Evolutionary conservation across 2,329 filamentous ascomycete species (phyloP).

Genomic region (Gnomoniopsis sp.): DNA sequence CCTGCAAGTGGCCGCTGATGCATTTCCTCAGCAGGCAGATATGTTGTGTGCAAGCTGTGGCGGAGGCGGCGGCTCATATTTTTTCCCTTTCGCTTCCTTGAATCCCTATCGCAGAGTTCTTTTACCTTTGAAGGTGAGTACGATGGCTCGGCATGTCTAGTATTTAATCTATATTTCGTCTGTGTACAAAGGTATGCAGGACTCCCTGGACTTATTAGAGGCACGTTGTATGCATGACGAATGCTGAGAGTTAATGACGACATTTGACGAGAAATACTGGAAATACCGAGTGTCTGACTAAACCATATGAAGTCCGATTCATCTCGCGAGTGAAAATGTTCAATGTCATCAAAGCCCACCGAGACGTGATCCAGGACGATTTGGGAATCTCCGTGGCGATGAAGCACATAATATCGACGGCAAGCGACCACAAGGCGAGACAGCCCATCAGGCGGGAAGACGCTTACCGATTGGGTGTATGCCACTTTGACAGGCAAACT

Average conservation of each 20-base stretch:
- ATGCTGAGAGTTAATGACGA: too few species aligned
- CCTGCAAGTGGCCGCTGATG: neutral
- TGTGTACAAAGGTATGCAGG: too few species aligned
- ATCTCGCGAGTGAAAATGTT: neutral
- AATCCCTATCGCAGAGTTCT: too few species aligned
- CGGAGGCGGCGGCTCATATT: neutral
- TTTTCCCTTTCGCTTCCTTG: too few species aligned
- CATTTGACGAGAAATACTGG: too few species aligned
- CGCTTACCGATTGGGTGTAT: conserved; percentile 11
- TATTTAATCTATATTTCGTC: too few species aligned
- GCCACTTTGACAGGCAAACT: conserved; percentile 11
- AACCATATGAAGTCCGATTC: too few species aligned
- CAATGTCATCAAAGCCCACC: conserved; percentile 12
- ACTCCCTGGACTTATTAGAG: too few species aligned
- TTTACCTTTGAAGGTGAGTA: too few species aligned
- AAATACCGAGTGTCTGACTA: too few species aligned
- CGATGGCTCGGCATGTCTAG: too few species aligned
- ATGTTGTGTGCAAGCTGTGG: neutral
- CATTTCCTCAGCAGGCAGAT: neutral
- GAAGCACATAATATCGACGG: neutral
- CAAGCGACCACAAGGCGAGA: neutral
- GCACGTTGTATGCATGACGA: too few species aligned
- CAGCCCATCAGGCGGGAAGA: neutral
- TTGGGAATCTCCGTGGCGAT: neutral
- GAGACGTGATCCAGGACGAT: conserved; percentile 14